Evolutionary conservation across 768 basidiomycete genomes (phyloP).

Genomic region (Strobilomyces dryophilus): DNA sequence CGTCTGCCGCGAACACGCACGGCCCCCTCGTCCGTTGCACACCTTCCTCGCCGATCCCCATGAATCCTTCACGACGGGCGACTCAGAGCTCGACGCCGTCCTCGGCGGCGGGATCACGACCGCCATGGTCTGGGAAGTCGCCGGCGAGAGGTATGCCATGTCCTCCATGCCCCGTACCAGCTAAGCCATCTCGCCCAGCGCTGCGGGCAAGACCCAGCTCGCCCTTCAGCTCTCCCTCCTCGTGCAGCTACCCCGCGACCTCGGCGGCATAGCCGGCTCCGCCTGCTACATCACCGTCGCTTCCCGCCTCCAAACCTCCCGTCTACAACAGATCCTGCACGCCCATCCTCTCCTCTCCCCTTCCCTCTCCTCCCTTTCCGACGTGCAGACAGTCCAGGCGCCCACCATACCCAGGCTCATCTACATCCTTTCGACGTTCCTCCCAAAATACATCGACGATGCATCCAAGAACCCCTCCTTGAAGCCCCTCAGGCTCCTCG

Average conservation of each 20-base stretch:
- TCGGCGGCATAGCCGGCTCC: conserved; percentile 61
- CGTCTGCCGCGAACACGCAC: conserved; percentile 43
- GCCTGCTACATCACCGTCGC: conserved; percentile 78
- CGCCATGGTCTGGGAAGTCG: conserved; percentile 83
- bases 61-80: conserved; percentile 69
- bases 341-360: conserved; percentile 44
- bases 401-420: conserved; percentile 52
- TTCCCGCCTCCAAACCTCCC: conserved; percentile 59
- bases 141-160: conserved; percentile 72
- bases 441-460: conserved; percentile 49
- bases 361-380: conserved; percentile 42
- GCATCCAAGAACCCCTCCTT: conserved; percentile 26
- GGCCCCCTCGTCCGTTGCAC: conserved; percentile 39
- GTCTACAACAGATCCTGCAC: conserved; percentile 63
- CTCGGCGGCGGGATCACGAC: conserved; percentile 79
- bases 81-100: conserved; percentile 57
- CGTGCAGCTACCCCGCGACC: conserved; percentile 61
- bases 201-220: conserved; percentile 92
- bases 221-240: conserved; percentile 78
- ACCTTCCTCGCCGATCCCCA: conserved; percentile 35
- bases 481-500: conserved; percentile 69
- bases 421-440: conserved; percentile 47
- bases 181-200: conserved; percentile 43
- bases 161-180: not conserved
- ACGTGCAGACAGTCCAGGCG: conserved; percentile 60